Percentiles rank a stretch among this genome's conserved stretches.
Evolutionary conservation across 768 basidiomycete species (phyloP).

Genomic region (Naganishia friedmannii): DNA sequence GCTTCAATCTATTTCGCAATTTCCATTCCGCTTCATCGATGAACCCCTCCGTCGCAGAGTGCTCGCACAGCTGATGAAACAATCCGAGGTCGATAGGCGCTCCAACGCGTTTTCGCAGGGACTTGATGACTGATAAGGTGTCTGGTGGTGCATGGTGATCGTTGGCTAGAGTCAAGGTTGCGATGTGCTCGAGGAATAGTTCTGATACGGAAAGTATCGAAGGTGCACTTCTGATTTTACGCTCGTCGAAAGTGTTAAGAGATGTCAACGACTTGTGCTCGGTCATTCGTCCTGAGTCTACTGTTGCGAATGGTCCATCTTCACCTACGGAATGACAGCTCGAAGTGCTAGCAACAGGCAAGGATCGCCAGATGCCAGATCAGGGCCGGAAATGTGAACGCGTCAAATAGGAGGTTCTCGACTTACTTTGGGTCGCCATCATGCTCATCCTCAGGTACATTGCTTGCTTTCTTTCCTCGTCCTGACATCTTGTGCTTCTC

Average conservation of each 20-base stretch:
- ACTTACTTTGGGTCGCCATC: not conserved
- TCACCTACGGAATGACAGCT: not conserved
- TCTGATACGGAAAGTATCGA: not conserved
- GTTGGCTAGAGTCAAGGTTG: not conserved
- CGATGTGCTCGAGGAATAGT: not conserved
- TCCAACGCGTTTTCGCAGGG: not conserved
- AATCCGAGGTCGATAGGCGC: not conserved
- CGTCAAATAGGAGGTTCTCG: not conserved
- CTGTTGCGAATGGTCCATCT: not conserved
- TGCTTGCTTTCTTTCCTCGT: not conserved
- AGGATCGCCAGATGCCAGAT: not conserved
- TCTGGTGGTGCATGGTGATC: not conserved
- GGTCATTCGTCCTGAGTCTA: not conserved
- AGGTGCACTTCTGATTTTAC: not conserved
- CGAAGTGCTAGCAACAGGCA: not conserved
- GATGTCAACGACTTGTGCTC: not conserved
- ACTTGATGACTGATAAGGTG: not conserved
- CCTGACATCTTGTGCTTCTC: not conserved
- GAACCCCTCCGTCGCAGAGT: not conserved
- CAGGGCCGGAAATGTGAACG: not conserved
- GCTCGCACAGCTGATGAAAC: constrained; percentile 1
- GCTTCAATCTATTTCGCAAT: constrained; percentile 1
- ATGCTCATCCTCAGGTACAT: not conserved
- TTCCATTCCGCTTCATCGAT: not conserved
- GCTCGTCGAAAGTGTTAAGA: not conserved